Conservation (phyloP, 2,329 filamentous ascomycete species). For the Fusarium falciforme region DNA sequence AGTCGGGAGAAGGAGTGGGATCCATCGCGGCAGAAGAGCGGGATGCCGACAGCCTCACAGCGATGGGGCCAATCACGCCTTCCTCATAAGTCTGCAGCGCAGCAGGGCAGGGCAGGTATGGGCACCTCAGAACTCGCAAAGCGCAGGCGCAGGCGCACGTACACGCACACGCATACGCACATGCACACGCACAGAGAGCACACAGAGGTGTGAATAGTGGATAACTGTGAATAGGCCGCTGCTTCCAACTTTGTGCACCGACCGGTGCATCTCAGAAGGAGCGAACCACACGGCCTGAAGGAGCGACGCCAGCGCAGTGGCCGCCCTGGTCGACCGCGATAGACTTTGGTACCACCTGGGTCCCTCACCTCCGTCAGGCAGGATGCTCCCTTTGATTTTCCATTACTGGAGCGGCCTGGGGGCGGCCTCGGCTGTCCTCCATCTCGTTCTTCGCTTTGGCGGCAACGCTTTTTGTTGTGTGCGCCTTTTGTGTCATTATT, state of each 20-base stretch:
- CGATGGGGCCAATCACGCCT: not conserved
- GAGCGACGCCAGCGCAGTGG: conserved; percentile 25
- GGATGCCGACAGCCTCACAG: conserved; percentile 2
- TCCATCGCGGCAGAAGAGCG: not conserved
- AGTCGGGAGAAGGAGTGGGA: conserved; percentile 3
- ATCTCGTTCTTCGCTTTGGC: conserved; percentile 1
- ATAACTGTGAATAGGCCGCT: not conserved
- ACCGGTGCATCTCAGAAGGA: not conserved
- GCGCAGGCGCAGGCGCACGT: not conserved
- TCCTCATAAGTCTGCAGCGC: not conserved
- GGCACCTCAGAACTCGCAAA: not conserved
- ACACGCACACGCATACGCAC: not conserved
- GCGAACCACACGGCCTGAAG: conserved; percentile 12
- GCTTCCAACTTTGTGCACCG: not conserved
- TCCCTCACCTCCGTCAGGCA: not conserved
- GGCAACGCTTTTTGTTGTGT: not conserved
- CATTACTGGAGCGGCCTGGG: not conserved
- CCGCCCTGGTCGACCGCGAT: conserved; percentile 25
- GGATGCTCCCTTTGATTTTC: not conserved
- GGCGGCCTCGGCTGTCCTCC: not conserved
- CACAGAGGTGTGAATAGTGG: not conserved
- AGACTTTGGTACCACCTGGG: conserved; percentile 40
- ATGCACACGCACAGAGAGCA: not conserved
- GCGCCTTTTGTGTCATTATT: conserved; percentile 5
- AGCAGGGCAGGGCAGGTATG: not conserved